Evolutionary conservation across 225 moss, liverwort and hornwort genomes (phyloP).

Genomic region (Sphagnum tenellum): DNA sequence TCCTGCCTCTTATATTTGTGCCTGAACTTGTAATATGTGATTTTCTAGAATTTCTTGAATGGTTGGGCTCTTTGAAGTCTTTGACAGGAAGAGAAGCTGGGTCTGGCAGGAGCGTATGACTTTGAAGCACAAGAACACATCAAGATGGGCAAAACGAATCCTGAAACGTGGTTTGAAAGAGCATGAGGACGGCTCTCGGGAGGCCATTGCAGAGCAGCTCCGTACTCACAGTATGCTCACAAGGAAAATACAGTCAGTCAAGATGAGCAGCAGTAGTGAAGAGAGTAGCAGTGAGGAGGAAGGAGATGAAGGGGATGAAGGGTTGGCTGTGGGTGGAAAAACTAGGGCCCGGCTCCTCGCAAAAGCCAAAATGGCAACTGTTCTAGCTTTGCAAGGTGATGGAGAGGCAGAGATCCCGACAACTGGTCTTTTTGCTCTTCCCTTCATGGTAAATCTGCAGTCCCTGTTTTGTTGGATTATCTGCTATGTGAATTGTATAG

Average conservation of each 20-base stretch:
- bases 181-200: slow-evolving; percentile 86
- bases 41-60: not conserved
- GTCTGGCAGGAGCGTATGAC: slow-evolving; percentile 92
- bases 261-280: slow-evolving; percentile 55
- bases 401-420: slow-evolving; percentile 56
- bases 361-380: slow-evolving; percentile 79
- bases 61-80: no score
- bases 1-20: not conserved
- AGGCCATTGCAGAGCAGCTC: slow-evolving; percentile 95
- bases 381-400: slow-evolving; percentile 76
- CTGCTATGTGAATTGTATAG: no score
- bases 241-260: slow-evolving; percentile 79
- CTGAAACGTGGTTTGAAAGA: slow-evolving; percentile 77
- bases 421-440: slow-evolving; percentile 82
- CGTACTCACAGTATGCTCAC: slow-evolving; percentile 76
- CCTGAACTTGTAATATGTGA: not conserved
- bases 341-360: slow-evolving; percentile 54
- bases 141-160: slow-evolving; percentile 92
- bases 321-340: slow-evolving; percentile 26
- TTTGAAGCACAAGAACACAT: slow-evolving; percentile 92
- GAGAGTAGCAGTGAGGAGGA: slow-evolving; percentile 52
- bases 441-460: slow-evolving; percentile 71
- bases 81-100: no score
- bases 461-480: not conserved
- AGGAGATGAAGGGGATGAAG: slow-evolving; percentile 24